Percentiles rank a stretch among this genome's conserved stretches.
phyloP scores from a whole-genome alignment of 139 green algal genomes.

The Chlorella sp. region DNA sequence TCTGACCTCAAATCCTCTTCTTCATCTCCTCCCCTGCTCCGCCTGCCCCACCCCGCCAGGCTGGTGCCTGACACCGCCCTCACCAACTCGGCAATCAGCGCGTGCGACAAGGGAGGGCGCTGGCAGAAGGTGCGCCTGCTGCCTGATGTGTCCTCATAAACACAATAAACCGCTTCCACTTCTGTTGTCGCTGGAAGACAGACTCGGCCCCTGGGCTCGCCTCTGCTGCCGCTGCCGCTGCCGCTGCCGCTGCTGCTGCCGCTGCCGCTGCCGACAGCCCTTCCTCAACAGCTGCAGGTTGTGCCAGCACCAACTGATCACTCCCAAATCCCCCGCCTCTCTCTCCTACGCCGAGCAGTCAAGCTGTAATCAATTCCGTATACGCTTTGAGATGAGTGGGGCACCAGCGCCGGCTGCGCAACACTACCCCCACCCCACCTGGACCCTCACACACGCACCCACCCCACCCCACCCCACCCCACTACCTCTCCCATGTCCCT shows the following conservation, averaged over 20 bases:
- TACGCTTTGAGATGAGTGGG: neutral
- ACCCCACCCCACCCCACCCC: neutral
- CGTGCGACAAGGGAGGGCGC: conserved; percentile 88
- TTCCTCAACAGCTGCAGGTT: neutral
- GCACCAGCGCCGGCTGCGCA: neutral
- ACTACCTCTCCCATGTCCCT: neutral
- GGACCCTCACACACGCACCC: too few species aligned
- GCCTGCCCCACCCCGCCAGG: neutral
- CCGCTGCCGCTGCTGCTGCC: too few species aligned
- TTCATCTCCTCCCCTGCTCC: neutral
- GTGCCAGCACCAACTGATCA: neutral
- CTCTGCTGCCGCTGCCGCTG: neutral
- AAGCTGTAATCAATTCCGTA: too few species aligned
- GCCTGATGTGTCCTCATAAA: too few species aligned
- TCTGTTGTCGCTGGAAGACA: too few species aligned
- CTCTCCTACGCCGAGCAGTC: too few species aligned
- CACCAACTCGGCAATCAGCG: conserved; percentile 89
- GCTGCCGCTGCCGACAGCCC: neutral
- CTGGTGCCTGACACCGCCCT: conserved; percentile 87
- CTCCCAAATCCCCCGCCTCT: neutral
- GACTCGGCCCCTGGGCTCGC: too few species aligned
- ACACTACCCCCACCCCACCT: neutral
- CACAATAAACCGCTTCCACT: too few species aligned
- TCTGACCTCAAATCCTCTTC: too few species aligned
- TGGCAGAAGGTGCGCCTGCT: conserved; percentile 78